Conservation (phyloP, 2,329 filamentous ascomycete species). For the Calonectria fujianensis region DNA sequence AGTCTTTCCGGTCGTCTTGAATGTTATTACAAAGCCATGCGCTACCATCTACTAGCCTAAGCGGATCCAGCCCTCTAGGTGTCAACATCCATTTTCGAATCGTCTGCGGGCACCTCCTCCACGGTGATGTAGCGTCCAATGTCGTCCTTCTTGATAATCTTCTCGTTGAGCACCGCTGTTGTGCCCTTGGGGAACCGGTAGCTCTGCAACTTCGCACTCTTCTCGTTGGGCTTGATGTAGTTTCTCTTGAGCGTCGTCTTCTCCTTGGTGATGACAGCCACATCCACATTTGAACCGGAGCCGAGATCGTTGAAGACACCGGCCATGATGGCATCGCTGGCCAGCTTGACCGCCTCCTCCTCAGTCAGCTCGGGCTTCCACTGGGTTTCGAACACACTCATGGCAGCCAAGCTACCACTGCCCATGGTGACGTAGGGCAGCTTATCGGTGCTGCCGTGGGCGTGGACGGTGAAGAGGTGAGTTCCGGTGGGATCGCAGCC, state of each 20-base stretch:
- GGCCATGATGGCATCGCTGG: constrained; percentile 90
- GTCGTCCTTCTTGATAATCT: constrained; percentile 94
- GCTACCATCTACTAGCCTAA: constrained; percentile 44
- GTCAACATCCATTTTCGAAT: constrained; percentile 82
- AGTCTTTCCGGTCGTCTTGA: constrained; percentile 44
- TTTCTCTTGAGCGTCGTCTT: constrained; percentile 96
- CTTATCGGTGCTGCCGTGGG: constrained; percentile 98
- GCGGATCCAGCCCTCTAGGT: constrained; percentile 60
- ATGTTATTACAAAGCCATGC: constrained; percentile 54
- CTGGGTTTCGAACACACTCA: constrained; percentile 97
- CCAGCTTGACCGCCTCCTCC: constrained; percentile 88
- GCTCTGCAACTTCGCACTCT: constrained; percentile 92
- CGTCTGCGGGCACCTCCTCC: constrained; percentile 85
- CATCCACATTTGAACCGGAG: constrained; percentile 97
- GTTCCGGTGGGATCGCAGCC: constrained; percentile 96
- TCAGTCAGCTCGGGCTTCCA: constrained; percentile 88
- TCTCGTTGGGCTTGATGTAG: constrained; percentile 93
- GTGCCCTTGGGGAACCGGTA: constrained; percentile 94
- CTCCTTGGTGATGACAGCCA: constrained; percentile 94
- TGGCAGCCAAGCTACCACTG: constrained; percentile 94
- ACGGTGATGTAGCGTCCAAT: constrained; percentile 96
- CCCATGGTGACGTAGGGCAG: constrained; percentile 99
- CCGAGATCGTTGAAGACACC: constrained; percentile 99
- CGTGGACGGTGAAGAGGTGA: constrained; percentile 98
- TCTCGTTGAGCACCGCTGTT: constrained; percentile 97